Conservation (phyloP, 257 asterid genomes). For the Solanum peruvianum region DNA sequence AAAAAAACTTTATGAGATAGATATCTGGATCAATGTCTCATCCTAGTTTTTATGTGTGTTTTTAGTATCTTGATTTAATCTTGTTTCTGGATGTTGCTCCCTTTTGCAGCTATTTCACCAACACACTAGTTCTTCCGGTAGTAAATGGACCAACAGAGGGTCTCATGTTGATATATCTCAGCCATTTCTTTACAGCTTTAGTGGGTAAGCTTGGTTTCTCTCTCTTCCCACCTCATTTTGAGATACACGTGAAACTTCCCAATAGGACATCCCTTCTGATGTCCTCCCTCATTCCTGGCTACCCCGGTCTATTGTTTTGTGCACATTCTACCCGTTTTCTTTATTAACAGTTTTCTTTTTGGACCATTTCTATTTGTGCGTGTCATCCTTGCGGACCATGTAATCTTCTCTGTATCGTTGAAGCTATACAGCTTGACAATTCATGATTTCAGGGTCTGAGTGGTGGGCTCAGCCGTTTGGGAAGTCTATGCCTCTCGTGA, state of each 20-base stretch:
- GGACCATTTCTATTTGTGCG: too few relatives aligned
- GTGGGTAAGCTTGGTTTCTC: constrained; percentile 39
- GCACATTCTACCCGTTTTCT: neutral
- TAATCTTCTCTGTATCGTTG: too few relatives aligned
- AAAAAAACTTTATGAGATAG: neutral
- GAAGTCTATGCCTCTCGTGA: constrained; percentile 54
- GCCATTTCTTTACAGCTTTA: constrained; percentile 64
- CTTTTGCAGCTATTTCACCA: constrained; percentile 71
- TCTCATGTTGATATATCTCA: constrained; percentile 60
- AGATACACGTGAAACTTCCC: neutral
- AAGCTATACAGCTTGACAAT: constrained; percentile 12
- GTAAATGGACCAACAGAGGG: constrained; percentile 97
- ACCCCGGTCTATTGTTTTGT: neutral
- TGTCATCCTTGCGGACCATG: too few relatives aligned
- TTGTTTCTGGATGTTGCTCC: neutral
- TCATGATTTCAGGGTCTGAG: constrained; percentile 52
- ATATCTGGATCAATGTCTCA: neutral
- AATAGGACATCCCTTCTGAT: neutral
- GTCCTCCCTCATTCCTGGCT: neutral
- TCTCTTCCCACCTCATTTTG: neutral
- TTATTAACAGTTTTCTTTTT: too few relatives aligned
- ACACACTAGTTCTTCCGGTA: constrained; percentile 85
- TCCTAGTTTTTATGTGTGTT: neutral
- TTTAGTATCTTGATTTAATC: neutral
- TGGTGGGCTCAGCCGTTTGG: constrained; percentile 94